Evolutionary conservation across 2,329 filamentous ascomycete species (phyloP).

Genomic region (Fusarium phyllophilum): DNA sequence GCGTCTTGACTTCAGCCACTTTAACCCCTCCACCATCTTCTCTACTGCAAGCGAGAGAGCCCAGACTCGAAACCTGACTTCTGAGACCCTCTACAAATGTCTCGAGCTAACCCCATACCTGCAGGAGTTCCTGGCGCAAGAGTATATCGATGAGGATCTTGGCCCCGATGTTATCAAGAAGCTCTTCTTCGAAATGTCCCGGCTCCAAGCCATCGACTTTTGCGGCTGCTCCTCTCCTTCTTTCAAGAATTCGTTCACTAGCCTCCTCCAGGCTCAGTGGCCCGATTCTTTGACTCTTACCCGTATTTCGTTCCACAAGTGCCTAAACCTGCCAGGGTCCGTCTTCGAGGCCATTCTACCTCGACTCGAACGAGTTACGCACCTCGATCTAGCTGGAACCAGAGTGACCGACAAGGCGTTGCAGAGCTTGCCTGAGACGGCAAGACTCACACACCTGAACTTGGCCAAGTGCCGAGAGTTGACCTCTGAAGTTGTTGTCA

Average conservation of each 20-base stretch:
- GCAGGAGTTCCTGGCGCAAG: conserved; percentile 81
- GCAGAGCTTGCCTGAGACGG: conserved; percentile 74
- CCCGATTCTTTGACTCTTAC: conserved; percentile 68
- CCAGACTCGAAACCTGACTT: conserved; percentile 79
- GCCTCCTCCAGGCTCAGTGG: conserved; percentile 63
- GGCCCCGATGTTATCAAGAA: conserved; percentile 74
- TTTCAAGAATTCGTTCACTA: conserved; percentile 74
- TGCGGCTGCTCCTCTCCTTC: conserved; percentile 76
- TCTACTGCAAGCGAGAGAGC: conserved; percentile 78
- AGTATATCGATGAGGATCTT: conserved; percentile 82
- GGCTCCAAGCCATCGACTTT: conserved; percentile 77
- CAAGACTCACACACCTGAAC: conserved; percentile 80
- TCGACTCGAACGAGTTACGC: conserved; percentile 75
- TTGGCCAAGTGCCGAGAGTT: conserved; percentile 79
- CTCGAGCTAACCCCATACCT: conserved; percentile 77
- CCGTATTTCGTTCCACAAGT: conserved; percentile 81
- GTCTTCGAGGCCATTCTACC: conserved; percentile 77
- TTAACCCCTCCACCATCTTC: conserved; percentile 82
- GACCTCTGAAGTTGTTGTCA: conserved; percentile 71
- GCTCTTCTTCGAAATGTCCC: conserved; percentile 73
- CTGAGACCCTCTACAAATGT: conserved; percentile 76
- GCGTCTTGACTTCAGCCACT: conserved; percentile 85
- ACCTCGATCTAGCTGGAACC: conserved; percentile 83
- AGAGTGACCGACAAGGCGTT: conserved; percentile 78
- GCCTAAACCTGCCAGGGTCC: conserved; percentile 72